A percentile compares a stretch with the other conserved stretches of the same genome.
phyloP scores from a whole-genome alignment of 306 rosid species.

The Lupinus albus region DNA sequence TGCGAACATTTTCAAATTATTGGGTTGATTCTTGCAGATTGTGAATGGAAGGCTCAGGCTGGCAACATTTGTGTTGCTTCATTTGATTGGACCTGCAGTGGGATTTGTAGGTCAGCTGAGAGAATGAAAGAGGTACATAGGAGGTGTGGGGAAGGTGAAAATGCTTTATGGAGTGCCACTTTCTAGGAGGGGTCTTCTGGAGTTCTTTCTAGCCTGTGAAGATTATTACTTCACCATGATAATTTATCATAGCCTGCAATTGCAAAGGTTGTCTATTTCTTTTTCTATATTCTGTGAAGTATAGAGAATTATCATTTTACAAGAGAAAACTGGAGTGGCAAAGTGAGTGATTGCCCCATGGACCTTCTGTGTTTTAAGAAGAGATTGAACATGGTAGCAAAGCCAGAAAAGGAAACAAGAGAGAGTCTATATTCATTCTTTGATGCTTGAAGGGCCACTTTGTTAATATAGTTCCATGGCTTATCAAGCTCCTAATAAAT shows the following conservation, averaged over 20 bases:
- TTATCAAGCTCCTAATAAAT: slow-evolving; percentile 69
- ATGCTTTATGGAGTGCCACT: slow-evolving; percentile 85
- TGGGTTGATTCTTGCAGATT: slow-evolving; percentile 63
- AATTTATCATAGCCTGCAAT: slow-evolving; percentile 41
- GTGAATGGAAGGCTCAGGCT: slow-evolving; percentile 99
- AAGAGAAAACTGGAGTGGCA: slow-evolving; percentile 39
- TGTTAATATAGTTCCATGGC: slow-evolving; percentile 63
- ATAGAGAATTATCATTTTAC: slow-evolving; percentile 52
- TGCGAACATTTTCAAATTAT: slow-evolving; percentile 9
- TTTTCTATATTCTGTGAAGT: slow-evolving; percentile 43
- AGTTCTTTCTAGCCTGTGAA: slow-evolving; percentile 79
- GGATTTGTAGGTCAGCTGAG: slow-evolving; percentile 94
- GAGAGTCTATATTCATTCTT: slow-evolving; percentile 61
- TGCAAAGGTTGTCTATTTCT: slow-evolving; percentile 32
- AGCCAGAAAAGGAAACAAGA: slow-evolving; percentile 53
- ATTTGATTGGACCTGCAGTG: slow-evolving; percentile 97
- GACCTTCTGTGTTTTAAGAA: slow-evolving; percentile 72
- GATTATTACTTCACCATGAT: slow-evolving; percentile 33
- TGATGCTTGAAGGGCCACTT: slow-evolving; percentile 72
- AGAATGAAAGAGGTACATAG: slow-evolving; percentile 93
- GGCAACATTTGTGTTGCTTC: slow-evolving; percentile 98
- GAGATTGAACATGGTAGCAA: slow-evolving; percentile 63
- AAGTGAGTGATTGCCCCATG: slow-evolving; percentile 51
- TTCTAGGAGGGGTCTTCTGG: slow-evolving; percentile 49
- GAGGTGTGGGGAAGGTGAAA: slow-evolving; percentile 95